Evolutionary conservation across 148 eudicot genomes (phyloP), one percentile per base, ranked within the genome.

Genomic region (Camellia sinensis): DNA sequence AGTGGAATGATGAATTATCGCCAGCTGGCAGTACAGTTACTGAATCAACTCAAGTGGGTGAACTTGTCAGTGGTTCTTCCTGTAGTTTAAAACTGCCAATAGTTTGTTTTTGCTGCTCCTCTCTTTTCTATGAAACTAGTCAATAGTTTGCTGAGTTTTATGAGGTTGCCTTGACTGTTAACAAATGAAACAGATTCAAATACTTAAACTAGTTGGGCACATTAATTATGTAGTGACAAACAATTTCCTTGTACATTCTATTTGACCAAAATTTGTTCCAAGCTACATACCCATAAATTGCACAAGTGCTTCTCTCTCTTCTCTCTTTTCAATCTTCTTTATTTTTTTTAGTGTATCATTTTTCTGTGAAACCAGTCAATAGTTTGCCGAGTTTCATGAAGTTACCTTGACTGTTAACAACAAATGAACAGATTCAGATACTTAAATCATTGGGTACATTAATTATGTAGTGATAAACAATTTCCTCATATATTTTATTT

Each of bases 31-130:
- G 99, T 87, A 81, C 90, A 19, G 79, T 93, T 69, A 83, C 89
- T 29, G 99, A 90, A 86, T 82, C 92, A 86, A 87, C 88, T 88
- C 93, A 93, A 77, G 90, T 82, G 52, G 90, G 89, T 73, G 93
- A 92, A 71, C 83, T 88, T 71, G 74, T 87, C 62, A 81, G 79
- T 86, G 87, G 82, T 82, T 83, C 80, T 61, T 81, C 83, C 81
- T 77, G 61, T 83, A 50, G 74, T 76, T 85, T 89, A 67, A 88
- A 88, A 46, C 73, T 91, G 73, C 87, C 86, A 77, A 84, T 72
- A 82, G 95, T 91, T 88, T 81, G 92, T 69, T 57, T 69, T 79
- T 45, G 71, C 73, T 3, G 15, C 69, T 57, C 14, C 41, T 75
- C 43, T 41, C 52, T 46, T 12, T 8, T 48, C 21, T 72, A 54